Base-by-base conservation (phyloP, 2,329 filamentous ascomycete genomes). In the Cercospora zeina region DNA sequence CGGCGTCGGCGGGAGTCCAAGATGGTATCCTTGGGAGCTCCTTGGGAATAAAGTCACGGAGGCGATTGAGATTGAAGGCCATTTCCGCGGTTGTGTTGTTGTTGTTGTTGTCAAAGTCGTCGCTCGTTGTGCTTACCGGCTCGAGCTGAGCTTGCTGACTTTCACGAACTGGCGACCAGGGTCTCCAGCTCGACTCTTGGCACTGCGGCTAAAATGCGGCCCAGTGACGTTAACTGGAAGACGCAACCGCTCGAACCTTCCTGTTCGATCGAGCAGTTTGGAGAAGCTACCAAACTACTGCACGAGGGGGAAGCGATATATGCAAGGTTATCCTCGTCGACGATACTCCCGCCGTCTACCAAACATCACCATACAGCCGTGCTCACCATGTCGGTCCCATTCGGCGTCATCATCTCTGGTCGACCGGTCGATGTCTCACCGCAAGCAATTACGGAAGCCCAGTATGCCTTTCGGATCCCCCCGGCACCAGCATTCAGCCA, bases 381-480 rank as follows among this genome's bases (percentile, higher is more conserved):
- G 14, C 30, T n/a, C 56, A 71, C 24, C 33, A 87, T 87, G 83
- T 49, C 58, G 4, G 50, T 36, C 1, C 58, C 58, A 19, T 87
- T 87, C 72, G 85, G 83, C 69, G 79, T 87, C 68, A 81, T 87
- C 68, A 77, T 87, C 61, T 84, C 85, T 45, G 83, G 84, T 62
- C 80, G 85, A 24, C 85, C 85, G 7, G 81, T 86, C 67, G 79
- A 87, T 64, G 84, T 84, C 49, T 79, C 85, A 65, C 81, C 85
- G 34, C 75, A 78, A 69, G 81, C 79, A 31, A 77, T 83, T 59
- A 83, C 83, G 63, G 77, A 82, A 47, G 85, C 84, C 2, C 86
- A 88, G 74, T 87, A 86, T 74, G 83, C 85, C 56, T 87, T 88
- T 76, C 65, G 66, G 14, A 91, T 95, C 75, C 87, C 89, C 14